Evolutionary conservation across 495 filamentous ascomycete species (phyloP), one percentile per base, ranked within the genome.

Genomic region (Podospora pseudopauciseta): DNA sequence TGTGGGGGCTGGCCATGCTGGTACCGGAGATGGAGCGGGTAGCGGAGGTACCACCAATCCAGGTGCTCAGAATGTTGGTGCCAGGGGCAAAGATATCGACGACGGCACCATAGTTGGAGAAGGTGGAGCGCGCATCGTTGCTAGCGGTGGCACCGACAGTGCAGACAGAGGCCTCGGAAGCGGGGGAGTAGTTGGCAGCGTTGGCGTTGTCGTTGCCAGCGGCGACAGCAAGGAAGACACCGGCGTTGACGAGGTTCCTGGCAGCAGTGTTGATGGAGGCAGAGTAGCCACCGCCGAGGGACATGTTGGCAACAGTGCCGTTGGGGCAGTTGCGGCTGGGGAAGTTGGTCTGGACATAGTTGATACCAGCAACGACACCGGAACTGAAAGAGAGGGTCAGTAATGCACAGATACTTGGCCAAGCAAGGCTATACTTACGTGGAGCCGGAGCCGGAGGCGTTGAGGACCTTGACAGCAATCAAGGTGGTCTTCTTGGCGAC

Each of bases 21-120:
- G 90, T 92, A 44, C 89, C 90, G 6, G 86, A 89, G 78, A 91
- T 89, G 75, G 85, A 86, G 83, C 89, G 87, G 63, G 81, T 85
- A 63, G 83, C 82, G 4, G 77, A 75, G 75, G 72, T 77, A 71
- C 80, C 79, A 67, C 82, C 83, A 66, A 86, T 87, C 86, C 82
- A 90, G 59, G 86, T 79, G 53, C 82, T 84, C 13, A 84, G 80
- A 64, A 91, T 85, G 75, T 70, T 72, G 69, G 77, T 69, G 18
- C 87, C 87, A 34, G 87, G 87, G 32, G 86, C 87, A 65, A 85
- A 87, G 76, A 90, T 75, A 74, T 91, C 88, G 27, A 91, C 85
- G 30, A 84, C 70, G 30, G 78, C 56, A 54, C 89, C 88, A 70
- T 82, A 90, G 82, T 91, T 91, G 71, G 86, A 88, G 83, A 84